Evolutionary conservation across 2,329 filamentous ascomycete genomes (phyloP).

Genomic region (Sporothrix phasma): DNA sequence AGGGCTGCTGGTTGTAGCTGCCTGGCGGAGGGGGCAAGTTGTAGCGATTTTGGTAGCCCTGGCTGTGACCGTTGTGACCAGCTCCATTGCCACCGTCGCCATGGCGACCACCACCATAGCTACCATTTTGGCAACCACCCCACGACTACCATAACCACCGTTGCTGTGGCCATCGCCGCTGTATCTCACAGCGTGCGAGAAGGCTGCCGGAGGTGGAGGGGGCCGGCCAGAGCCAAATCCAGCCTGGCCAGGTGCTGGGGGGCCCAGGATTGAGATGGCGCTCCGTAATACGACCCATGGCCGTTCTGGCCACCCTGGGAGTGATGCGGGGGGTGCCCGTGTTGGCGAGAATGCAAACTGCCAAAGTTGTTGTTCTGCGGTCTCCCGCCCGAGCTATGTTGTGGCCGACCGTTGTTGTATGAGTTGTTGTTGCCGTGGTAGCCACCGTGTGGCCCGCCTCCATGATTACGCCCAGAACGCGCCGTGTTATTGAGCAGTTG

Average conservation of each 20-base stretch:
- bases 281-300: constrained; percentile 20
- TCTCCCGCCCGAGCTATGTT: constrained; percentile 5
- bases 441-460: constrained; percentile 21
- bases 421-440: not conserved
- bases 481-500: constrained; percentile 56
- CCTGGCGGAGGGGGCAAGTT: constrained; percentile 12
- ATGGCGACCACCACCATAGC: not conserved
- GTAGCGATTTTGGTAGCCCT: constrained; percentile 12
- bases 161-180: not conserved
- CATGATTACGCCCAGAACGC: constrained; percentile 49
- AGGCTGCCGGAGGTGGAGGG: constrained; percentile 33
- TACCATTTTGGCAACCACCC: not conserved
- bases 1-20: not conserved
- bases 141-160: constrained; percentile 7
- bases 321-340: constrained; percentile 11
- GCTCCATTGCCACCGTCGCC: not conserved
- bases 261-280: constrained; percentile 28
- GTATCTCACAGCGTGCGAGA: constrained; percentile 17
- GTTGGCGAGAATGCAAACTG: constrained; percentile 18
- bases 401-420: constrained; percentile 3
- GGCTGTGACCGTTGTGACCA: constrained; percentile 8
- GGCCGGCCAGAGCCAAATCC: constrained; percentile 35
- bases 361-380: constrained; percentile 44
- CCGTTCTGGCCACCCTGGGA: constrained; percentile 17
- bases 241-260: constrained; percentile 36